A percentile compares a stretch with the other conserved stretches of the same genome.
These are phyloP conservation scores for Ocimum tenuiflorum DNA, from an alignment of 257 asterid species.

Conservation along the genomic window DNA sequence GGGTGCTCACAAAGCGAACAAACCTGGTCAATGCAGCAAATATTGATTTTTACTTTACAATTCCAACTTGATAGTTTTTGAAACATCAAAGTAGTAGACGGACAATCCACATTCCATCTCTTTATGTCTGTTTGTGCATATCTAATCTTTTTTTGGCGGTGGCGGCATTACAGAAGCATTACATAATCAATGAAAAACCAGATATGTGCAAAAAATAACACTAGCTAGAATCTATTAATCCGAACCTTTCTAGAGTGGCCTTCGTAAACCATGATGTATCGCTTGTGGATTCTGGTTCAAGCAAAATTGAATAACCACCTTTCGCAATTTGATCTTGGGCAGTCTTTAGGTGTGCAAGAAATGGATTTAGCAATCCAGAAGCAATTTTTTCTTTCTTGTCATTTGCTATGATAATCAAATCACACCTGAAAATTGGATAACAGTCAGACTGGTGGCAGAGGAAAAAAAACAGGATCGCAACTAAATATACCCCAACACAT, in stretches of 20 bases:
- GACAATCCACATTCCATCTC: background rate
- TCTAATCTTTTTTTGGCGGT: too few species aligned
- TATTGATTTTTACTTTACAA: background rate
- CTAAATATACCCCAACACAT: background rate
- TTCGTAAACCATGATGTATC: constrained; percentile 88
- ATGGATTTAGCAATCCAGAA: constrained; percentile 86
- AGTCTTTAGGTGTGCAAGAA: constrained; percentile 77
- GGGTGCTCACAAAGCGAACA: constrained; percentile 99
- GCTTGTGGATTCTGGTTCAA: constrained; percentile 49
- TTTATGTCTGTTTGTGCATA: too few species aligned
- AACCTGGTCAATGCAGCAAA: constrained; percentile 50
- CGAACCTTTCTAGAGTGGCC: constrained; percentile 89
- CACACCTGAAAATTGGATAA: constrained; percentile 38
- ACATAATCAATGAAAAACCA: background rate
- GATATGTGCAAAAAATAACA: constrained; percentile 1
- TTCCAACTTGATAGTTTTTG: background rate
- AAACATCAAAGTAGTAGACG: background rate
- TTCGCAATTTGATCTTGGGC: constrained; percentile 81
- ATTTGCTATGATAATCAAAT: constrained; percentile 68
- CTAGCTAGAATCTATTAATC: constrained; percentile 6
- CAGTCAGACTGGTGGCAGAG: constrained; percentile 11
- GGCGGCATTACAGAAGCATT: background rate
- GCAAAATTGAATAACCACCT: constrained; percentile 88
- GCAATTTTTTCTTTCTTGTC: constrained; percentile 93
- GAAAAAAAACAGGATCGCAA: background rate